A percentile compares a stretch with the other conserved stretches of the same genome.
Conservation (phyloP, 2,329 filamentous ascomycete species). For the Curvularia spicifera region DNA sequence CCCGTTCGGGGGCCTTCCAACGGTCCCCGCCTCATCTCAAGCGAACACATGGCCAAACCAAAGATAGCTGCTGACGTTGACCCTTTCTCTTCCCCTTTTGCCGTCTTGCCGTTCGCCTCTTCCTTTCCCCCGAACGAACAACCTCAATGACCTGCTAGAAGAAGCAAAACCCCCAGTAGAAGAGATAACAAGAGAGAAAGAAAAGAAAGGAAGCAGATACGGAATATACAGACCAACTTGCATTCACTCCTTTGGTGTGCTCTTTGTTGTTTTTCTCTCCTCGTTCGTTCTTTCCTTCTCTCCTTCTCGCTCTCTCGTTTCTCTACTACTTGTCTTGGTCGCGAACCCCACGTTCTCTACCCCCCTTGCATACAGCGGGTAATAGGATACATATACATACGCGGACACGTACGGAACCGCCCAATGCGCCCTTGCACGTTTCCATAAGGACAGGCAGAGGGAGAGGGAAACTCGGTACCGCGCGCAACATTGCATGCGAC, state of each 20-base stretch:
- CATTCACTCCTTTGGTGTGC: constrained; percentile 7
- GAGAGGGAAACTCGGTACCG: constrained; percentile 3
- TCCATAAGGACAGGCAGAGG: constrained; percentile 13
- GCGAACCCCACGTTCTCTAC: constrained; percentile 1
- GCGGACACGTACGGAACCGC: constrained; percentile 4
- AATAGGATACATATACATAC: neutral
- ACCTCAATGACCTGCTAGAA: neutral
- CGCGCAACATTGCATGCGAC: constrained; percentile 23
- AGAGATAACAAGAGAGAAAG: neutral
- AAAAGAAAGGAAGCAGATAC: constrained; percentile 2
- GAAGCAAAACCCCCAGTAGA: neutral
- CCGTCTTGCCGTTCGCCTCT: neutral
- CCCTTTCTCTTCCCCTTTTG: neutral
- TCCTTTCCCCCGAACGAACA: constrained; percentile 1
- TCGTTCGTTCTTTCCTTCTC: neutral
- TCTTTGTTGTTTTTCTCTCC: neutral
- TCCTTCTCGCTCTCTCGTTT: neutral
- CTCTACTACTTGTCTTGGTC: neutral
- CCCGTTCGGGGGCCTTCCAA: constrained; percentile 1
- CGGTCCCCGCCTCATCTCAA: constrained; percentile 1
- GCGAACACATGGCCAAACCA: constrained; percentile 7
- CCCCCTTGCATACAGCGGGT: neutral
- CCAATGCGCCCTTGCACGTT: constrained; percentile 32
- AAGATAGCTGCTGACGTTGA: constrained; percentile 3
- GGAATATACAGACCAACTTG: constrained; percentile 12